A percentile compares a stretch with the other conserved stretches of the same genome.
These are phyloP conservation scores for Melaleuca quinquenervia DNA, from an alignment of 345 rosid genomes.

Conservation along the genomic window DNA sequence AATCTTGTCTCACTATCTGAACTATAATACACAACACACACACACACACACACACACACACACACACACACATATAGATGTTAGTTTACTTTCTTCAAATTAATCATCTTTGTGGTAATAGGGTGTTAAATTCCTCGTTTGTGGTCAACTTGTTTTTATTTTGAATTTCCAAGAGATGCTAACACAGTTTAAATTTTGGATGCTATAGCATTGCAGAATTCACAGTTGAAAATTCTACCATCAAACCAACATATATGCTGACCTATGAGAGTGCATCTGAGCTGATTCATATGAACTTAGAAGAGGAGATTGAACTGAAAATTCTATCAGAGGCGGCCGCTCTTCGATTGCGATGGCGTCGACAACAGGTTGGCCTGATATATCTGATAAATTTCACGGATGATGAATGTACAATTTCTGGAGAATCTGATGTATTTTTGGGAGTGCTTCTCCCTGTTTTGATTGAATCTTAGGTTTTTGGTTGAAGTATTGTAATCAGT, in stretches of 20 bases:
- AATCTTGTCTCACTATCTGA: not conserved
- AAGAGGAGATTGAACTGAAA: constrained; percentile 77
- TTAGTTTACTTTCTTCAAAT: not conserved
- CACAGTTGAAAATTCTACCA: constrained; percentile 62
- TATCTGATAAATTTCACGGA: not conserved
- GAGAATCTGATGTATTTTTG: not conserved
- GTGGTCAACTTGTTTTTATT: not conserved
- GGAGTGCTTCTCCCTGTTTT: not conserved
- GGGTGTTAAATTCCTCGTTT: not conserved
- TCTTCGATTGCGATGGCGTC: constrained; percentile 73
- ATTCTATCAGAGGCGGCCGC: constrained; percentile 72
- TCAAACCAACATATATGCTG: constrained; percentile 93
- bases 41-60: too few species aligned
- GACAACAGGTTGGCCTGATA: constrained; percentile 46
- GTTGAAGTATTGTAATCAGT: not conserved
- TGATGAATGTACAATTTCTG: not conserved
- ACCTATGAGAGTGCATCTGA: constrained; percentile 95
- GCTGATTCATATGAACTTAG: constrained; percentile 75
- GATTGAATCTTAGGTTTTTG: not conserved
- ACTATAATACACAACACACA: not conserved
- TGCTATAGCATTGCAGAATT: constrained; percentile 73
- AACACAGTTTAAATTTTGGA: constrained; percentile 1
- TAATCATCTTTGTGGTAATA: not conserved
- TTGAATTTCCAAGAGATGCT: not conserved
- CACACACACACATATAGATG: not conserved